Base-by-base conservation (phyloP, 2,329 filamentous ascomycete species). In the Hirsutella minnesotensis region DNA sequence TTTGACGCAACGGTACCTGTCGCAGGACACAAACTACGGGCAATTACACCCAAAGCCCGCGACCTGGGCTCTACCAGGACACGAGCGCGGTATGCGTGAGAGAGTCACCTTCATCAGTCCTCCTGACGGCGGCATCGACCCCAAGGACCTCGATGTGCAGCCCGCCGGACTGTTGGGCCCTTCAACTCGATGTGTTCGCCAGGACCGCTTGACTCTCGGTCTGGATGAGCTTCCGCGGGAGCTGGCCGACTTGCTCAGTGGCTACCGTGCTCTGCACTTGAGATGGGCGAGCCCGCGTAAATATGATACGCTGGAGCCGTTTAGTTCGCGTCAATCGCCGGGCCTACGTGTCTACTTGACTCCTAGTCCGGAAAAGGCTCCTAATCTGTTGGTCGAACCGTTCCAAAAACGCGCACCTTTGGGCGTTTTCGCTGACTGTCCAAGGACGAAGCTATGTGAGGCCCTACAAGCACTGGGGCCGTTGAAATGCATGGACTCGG, bases 331-430 rank as follows among this genome's bases (percentile, higher is more conserved):
- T 45, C 62, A 88, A 13, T 79, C 86, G 2, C 81, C 89, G 1
- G 90, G 90, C 3, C 66, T 96, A 19, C 88, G 95, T 66, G 68
- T 88, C 21, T 84, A 84, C 53, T 88, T 81, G 57, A 84, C 82
- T 0, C 83, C 0, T 21, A 42, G 10, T 43, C 42, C 21, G 35
- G 47, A 33, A 35, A 22, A 36, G 43, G 44, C 22, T 37, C 40
- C 36, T 45, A 56, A 41, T 36, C n/a, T n/a, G n/a, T n/a, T n/a
- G n/a, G n/a, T n/a, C n/a, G n/a, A n/a, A n/a, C n/a, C n/a, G n/a
- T n/a, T n/a, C n/a, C n/a, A n/a, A n/a, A n/a, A n/a, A n/a, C n/a
- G 20, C 7, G 19, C 18, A 4, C 7, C 30, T 22, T 30, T 24
- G 7, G 9, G 13, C 2, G 9, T 18, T 27, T 21, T 16, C 4